These are phyloP conservation scores for Ceratonia siliqua DNA, from an alignment of 306 rosid genomes.

Conservation along the genomic window DNA sequence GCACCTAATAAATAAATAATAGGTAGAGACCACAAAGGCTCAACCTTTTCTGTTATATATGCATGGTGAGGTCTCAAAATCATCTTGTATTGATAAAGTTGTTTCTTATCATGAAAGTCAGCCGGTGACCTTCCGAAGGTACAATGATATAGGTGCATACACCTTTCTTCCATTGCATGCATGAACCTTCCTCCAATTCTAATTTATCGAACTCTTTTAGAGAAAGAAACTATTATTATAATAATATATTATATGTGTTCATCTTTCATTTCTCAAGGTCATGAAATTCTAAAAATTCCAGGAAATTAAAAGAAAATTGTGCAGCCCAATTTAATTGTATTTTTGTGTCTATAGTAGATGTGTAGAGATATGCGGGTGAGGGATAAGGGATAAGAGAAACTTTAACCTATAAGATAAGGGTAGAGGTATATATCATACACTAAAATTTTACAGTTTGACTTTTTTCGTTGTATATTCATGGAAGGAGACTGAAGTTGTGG, in stretches of 20 bases:
- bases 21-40: constrained; percentile 34
- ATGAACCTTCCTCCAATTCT: constrained; percentile 44
- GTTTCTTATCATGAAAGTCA: constrained; percentile 64
- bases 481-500: neutral
- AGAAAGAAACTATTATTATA: too few relatives aligned
- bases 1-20: constrained; percentile 39
- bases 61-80: constrained; percentile 74
- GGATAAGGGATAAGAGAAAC: constrained; percentile 26
- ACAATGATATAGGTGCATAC: constrained; percentile 47
- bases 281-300: too few relatives aligned
- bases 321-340: constrained; percentile 6
- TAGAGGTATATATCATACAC: neutral
- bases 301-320: constrained; percentile 22
- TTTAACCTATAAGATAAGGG: too few relatives aligned
- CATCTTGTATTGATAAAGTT: constrained; percentile 51
- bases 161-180: constrained; percentile 52
- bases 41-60: constrained; percentile 40
- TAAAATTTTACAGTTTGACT: constrained; percentile 37
- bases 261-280: too few relatives aligned
- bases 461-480: neutral
- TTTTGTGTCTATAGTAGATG: constrained; percentile 29
- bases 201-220: too few relatives aligned
- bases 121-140: constrained; percentile 41
- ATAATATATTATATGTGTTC: too few relatives aligned
- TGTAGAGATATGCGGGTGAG: constrained; percentile 33